phyloP scores from a whole-genome alignment of 1,284 basidiomycete species.

The Trametes versicolor region DNA sequence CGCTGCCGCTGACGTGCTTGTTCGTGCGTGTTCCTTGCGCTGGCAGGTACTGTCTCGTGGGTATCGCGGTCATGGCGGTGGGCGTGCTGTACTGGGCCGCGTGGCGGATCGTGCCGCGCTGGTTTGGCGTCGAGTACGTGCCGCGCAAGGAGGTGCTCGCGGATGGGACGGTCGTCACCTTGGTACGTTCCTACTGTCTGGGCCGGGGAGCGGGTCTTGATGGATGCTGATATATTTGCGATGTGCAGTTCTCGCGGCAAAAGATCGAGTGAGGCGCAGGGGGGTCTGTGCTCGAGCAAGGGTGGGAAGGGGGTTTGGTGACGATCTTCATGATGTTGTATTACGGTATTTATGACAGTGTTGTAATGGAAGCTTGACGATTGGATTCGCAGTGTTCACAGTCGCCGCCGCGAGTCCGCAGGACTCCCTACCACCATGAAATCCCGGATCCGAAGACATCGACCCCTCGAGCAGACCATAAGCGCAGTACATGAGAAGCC shows the following conservation, averaged over 20 bases:
- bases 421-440: not conserved
- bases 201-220: too few relatives aligned
- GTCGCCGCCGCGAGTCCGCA: not conserved
- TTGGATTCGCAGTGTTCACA: not conserved
- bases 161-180: slow-evolving; percentile 66
- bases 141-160: slow-evolving; percentile 57
- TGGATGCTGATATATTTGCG: not conserved
- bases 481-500: not conserved
- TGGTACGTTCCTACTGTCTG: slow-evolving; percentile 49
- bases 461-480: not conserved
- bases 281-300: not conserved
- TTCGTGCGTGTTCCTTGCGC: not conserved
- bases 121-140: slow-evolving; percentile 59
- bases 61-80: slow-evolving; percentile 56
- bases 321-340: not conserved
- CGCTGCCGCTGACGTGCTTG: not conserved
- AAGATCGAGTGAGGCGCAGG: slow-evolving; percentile 23
- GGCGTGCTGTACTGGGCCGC: slow-evolving; percentile 65
- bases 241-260: slow-evolving; percentile 29
- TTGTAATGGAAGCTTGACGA: not conserved
- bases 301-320: not conserved
- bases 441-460: not conserved
- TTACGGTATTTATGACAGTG: slow-evolving; percentile 2
- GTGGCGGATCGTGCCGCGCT: slow-evolving; percentile 61
- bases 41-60: slow-evolving; percentile 62